Evolutionary conservation across 805 yeast genomes (phyloP).

Genomic region (Saccharomycopsis fibuligera): DNA sequence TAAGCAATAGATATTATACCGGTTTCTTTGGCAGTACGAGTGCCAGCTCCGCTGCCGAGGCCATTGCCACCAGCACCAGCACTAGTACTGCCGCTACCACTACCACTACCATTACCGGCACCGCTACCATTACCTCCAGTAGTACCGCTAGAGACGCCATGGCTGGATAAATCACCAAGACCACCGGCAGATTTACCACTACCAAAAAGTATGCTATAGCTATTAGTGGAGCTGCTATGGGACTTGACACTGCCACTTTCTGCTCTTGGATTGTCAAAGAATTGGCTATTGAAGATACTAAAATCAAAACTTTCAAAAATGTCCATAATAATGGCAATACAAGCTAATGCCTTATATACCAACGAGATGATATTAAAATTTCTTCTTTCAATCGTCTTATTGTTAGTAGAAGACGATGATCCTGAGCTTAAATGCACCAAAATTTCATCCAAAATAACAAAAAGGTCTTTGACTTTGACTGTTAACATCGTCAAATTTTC

Average conservation of each 20-base stretch:
- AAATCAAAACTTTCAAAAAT: constrained; percentile 57
- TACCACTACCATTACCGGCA: not conserved
- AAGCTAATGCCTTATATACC: constrained; percentile 46
- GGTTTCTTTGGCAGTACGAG: not conserved
- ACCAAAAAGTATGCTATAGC: not conserved
- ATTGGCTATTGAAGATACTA: constrained; percentile 36
- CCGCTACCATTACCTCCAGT: not conserved
- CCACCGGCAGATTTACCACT: not conserved
- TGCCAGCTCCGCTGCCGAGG: not conserved
- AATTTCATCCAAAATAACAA: constrained; percentile 36
- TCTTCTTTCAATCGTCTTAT: constrained; percentile 35
- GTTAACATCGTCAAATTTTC: constrained; percentile 38
- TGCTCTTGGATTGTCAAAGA: constrained; percentile 18
- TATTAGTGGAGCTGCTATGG: not conserved
- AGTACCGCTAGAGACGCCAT: not conserved
- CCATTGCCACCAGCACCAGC: too few species aligned
- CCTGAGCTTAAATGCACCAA: constrained; percentile 36
- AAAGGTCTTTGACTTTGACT: constrained; percentile 33
- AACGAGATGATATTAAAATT: constrained; percentile 48
- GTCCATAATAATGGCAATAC: constrained; percentile 44
- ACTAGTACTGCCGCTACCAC: not conserved
- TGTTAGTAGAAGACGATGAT: constrained; percentile 25
- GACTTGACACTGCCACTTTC: constrained; percentile 3
- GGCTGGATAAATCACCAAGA: not conserved
- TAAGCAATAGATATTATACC: constrained; percentile 17